Percentiles rank a stretch among this genome's conserved stretches.
phyloP scores from a whole-genome alignment of 768 basidiomycete genomes.

The Serendipita sp. region DNA sequence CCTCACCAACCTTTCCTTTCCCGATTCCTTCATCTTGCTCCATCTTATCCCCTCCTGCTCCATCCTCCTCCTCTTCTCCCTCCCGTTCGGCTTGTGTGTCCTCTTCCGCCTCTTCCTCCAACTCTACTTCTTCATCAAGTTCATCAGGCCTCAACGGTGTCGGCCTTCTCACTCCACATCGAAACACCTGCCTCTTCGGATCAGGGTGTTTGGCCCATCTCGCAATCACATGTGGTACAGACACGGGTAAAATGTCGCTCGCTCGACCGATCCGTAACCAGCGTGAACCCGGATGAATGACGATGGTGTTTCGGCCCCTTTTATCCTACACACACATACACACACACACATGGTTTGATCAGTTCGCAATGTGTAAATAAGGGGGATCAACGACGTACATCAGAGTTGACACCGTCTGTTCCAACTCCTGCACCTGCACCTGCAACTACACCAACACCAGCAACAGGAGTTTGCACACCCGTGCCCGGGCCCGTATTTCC shows the following conservation, averaged over 20 bases:
- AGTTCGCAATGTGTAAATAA: background rate
- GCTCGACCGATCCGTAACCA: slow-evolving; percentile 59
- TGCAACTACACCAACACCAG: no score
- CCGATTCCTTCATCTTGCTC: slow-evolving; percentile 38
- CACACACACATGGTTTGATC: slow-evolving; percentile 11
- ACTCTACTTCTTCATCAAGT: slow-evolving; percentile 18
- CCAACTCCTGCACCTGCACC: no score
- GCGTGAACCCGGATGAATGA: slow-evolving; percentile 67
- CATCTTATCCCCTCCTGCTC: background rate
- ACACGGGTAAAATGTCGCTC: slow-evolving; percentile 55
- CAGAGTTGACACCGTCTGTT: background rate
- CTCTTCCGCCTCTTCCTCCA: background rate
- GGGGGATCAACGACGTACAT: background rate
- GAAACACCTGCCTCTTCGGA: slow-evolving; percentile 27
- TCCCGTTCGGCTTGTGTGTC: background rate
- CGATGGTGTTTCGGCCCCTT: slow-evolving; percentile 62
- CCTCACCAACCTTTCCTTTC: slow-evolving; percentile 2
- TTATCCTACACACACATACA: slow-evolving; percentile 24
- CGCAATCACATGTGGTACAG: slow-evolving; percentile 58
- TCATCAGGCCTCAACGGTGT: slow-evolving; percentile 54
- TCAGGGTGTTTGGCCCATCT: slow-evolving; percentile 32
- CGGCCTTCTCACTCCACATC: slow-evolving; percentile 42
- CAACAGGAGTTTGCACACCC: no score
- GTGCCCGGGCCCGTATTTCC: no score
- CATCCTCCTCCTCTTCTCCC: background rate